Base-by-base conservation (phyloP, 805 yeast species). In the Metschnikowia henanensis region DNA sequence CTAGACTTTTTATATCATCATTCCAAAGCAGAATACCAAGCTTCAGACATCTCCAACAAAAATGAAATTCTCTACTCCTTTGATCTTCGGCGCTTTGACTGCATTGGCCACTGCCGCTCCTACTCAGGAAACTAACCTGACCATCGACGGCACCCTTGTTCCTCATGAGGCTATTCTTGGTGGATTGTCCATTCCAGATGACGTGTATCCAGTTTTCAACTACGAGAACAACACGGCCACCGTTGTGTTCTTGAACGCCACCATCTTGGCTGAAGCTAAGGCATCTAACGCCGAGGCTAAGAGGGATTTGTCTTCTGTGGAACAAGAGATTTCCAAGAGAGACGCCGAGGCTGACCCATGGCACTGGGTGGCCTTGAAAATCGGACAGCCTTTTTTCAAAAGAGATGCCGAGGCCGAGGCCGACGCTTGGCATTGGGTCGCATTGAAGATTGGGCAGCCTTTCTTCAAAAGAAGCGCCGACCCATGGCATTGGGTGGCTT, bases 211-310 rank as follows among this genome's bases (percentile, higher is more conserved):
- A 9, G 39, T 50, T 21, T 39, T 50, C 34, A 36, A 39, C 34
- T 37, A 41, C 29, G 46, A 47, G 29, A 42, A 46, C 35, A 40
- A 43, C 26, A 42, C 49, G 12, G 29, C 45, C 9, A 32, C 46
- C 7, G 35, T 52, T 31, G 45, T 52, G 15, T 44, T 52, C 31
- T 46, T 52, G 44, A 52, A 52, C 45, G 30, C 47, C 41, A 52
- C 56, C 17, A 29, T 46, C 16, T 41, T 52, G 52, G 51, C 46
- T 3, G 45, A 50, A 21, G 53, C 49, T 17, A 46, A 50, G 28
- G 34, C 41, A 16, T 37, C 34, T 12, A 31, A 44, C 25, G 47
- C 49, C 17, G 43, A 39, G 6, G 35, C 41, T 9, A 34, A 31
- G 37, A 31, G 33, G 8, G 50, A 39, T 3, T 34, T 41, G 30